Percentiles rank a stretch among this genome's conserved stretches.
Conservation (phyloP, 2,329 filamentous ascomycete genomes). For the Neoascochyta sp. region DNA sequence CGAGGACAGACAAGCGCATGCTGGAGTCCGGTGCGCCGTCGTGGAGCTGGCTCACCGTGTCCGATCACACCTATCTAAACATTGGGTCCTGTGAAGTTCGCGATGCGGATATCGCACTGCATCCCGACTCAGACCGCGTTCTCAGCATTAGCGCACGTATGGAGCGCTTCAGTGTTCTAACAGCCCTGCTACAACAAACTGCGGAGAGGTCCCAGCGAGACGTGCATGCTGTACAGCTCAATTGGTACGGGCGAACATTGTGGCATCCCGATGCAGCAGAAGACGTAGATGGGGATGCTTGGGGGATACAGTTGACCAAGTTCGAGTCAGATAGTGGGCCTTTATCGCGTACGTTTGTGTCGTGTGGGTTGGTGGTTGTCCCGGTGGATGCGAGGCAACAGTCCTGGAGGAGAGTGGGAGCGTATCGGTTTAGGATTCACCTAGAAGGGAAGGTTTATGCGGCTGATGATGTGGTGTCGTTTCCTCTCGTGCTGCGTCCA, state of each 20-base stretch:
- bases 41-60: constrained; percentile 2
- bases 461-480: too few species aligned
- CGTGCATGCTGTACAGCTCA: neutral
- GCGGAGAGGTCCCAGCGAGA: too few species aligned
- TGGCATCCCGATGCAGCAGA: constrained; percentile 1
- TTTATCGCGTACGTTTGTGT: neutral
- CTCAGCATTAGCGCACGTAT: too few species aligned
- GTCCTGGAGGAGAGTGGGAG: constrained; percentile 1
- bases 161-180: too few species aligned
- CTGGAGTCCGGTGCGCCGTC: constrained; percentile 1
- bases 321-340: neutral
- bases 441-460: too few species aligned
- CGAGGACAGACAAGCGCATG: neutral
- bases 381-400: neutral
- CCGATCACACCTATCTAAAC: neutral
- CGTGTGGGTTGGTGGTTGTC: neutral
- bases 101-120: too few species aligned
- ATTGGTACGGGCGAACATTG: neutral
- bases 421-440: too few species aligned
- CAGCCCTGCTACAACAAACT: too few species aligned
- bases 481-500: too few species aligned
- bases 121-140: too few species aligned
- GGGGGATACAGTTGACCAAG: neutral
- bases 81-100: neutral
- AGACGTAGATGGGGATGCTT: neutral